phyloP scores from a whole-genome alignment of 2,329 filamentous ascomycete genomes.

The Dactylellina cionopaga region DNA sequence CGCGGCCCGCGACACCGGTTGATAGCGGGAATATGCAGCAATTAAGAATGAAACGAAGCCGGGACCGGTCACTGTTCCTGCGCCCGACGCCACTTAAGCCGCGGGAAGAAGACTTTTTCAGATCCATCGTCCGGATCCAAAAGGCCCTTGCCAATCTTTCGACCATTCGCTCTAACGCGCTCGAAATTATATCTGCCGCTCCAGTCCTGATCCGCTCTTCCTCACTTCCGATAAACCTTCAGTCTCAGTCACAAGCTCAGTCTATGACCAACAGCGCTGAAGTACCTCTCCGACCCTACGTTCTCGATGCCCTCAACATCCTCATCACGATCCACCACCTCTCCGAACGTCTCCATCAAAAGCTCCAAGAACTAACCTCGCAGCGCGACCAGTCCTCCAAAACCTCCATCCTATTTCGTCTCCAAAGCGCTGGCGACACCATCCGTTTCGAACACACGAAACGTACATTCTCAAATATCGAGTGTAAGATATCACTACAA shows the following conservation, averaged over 20 bases:
- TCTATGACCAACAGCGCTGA: neutral
- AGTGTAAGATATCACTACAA: conserved; percentile 13
- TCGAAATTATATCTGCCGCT: conserved; percentile 29
- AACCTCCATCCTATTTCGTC: conserved; percentile 41
- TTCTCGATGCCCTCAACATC: conserved; percentile 37
- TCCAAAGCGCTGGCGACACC: conserved; percentile 18
- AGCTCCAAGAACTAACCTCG: conserved; percentile 22
- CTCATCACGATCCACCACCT: conserved; percentile 35
- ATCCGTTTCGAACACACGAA: conserved; percentile 46
- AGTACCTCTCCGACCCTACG: conserved; percentile 35
- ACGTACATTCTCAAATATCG: conserved; percentile 43
- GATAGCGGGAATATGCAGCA: conserved; percentile 6
- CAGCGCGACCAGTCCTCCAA: conserved; percentile 45
- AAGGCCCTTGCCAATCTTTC: conserved; percentile 39
- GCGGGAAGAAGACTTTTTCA: conserved; percentile 49
- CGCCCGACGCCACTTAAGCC: conserved; percentile 28
- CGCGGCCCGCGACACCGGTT: conserved; percentile 26
- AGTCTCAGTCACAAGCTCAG: neutral
- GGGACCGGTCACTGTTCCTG: conserved; percentile 7
- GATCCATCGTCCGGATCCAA: conserved; percentile 43
- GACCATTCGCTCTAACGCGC: conserved; percentile 32
- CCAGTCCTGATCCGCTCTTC: conserved; percentile 33
- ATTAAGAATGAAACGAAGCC: conserved; percentile 32
- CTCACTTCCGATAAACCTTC: conserved; percentile 22
- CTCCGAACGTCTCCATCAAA: conserved; percentile 29